Evolutionary conservation across 1,139 yeast species (phyloP).

Genomic region (Nakaseomyces delphensis): DNA sequence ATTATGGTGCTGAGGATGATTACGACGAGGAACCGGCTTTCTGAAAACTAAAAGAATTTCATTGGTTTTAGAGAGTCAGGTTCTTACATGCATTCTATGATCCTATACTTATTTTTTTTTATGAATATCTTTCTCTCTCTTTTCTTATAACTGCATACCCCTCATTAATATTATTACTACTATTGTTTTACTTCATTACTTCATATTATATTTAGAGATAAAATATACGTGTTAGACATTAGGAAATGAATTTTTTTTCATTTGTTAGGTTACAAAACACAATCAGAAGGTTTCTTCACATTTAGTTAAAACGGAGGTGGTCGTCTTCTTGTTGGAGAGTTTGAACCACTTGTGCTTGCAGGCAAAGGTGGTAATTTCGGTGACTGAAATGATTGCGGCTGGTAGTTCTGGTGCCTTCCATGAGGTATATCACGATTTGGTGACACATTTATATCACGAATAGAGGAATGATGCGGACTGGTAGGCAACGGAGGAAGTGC

Average conservation of each 20-base stretch:
- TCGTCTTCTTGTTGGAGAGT: constrained; percentile 21
- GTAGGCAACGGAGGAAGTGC: constrained; percentile 1
- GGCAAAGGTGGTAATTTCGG: constrained; percentile 26
- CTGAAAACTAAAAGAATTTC: too few species aligned
- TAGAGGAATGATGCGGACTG: background rate
- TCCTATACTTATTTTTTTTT: too few species aligned
- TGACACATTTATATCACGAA: background rate
- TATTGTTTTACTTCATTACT: background rate
- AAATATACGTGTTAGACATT: too few species aligned
- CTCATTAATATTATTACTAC: too few species aligned
- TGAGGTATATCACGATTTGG: background rate
- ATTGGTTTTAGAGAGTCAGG: too few species aligned
- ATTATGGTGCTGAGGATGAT: constrained; percentile 45
- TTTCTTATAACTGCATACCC: too few species aligned
- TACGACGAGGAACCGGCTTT: constrained; percentile 62
- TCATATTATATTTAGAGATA: background rate
- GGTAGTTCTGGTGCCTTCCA: background rate
- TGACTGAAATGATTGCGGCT: constrained; percentile 6
- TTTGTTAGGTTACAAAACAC: too few species aligned
- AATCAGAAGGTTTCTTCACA: background rate
- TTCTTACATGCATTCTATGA: too few species aligned
- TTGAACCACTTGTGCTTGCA: constrained; percentile 14
- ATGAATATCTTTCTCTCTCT: too few species aligned
- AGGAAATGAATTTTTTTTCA: too few species aligned
- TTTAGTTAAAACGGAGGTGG: constrained; percentile 20